Conservation (phyloP, 1,284 basidiomycete genomes). For the Ustilago sp. region DNA sequence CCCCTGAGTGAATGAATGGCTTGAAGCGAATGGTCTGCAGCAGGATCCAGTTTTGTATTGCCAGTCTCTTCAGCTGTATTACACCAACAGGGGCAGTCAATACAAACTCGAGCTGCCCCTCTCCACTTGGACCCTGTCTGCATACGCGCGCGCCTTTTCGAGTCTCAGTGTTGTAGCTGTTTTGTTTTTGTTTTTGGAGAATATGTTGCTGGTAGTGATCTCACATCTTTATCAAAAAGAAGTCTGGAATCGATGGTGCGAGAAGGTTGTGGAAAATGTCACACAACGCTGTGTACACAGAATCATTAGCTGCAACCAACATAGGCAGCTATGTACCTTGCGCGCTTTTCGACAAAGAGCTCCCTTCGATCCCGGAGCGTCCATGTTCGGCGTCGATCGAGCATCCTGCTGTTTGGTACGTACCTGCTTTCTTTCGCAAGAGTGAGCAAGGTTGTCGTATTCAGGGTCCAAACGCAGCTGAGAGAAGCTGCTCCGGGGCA, state of each 20-base stretch:
- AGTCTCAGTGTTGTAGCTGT: neutral
- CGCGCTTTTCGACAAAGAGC: no score
- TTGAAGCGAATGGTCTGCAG: constrained; percentile 20
- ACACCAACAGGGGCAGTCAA: neutral
- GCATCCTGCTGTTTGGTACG: no score
- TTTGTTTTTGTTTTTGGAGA: neutral
- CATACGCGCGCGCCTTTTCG: neutral
- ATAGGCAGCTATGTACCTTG: no score
- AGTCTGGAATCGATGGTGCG: constrained; percentile 8
- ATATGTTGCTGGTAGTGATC: neutral
- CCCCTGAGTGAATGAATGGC: constrained; percentile 25
- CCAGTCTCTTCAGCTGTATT: neutral
- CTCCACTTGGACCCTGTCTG: constrained; percentile 15
- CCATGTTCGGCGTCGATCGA: no score
- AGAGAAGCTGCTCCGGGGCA: neutral
- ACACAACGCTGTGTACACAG: neutral
- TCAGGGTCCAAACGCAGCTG: neutral
- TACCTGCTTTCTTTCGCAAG: no score
- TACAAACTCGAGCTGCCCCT: neutral
- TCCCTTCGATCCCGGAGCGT: no score
- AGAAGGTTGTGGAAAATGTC: constrained; percentile 36
- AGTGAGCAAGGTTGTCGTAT: no score
- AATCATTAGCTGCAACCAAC: constrained; percentile 3
- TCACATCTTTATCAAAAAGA: constrained; percentile 8
- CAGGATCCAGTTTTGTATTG: constrained; percentile 14